A percentile compares a stretch with the other conserved stretches of the same genome.
Conservation (phyloP, 257 asterid genomes). For the Parsonsia alboflavescens region DNA sequence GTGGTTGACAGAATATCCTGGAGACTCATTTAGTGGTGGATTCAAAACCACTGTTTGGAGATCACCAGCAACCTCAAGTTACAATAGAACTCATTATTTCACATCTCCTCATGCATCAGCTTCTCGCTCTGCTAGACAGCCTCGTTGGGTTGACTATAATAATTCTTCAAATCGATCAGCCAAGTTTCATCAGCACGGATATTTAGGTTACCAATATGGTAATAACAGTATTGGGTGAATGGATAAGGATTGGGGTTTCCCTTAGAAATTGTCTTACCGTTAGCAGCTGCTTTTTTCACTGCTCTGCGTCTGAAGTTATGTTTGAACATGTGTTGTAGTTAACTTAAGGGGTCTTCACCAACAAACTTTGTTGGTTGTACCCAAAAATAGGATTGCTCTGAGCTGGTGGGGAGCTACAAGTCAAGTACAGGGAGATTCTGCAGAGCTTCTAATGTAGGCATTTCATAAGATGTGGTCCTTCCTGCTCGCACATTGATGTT, state of each 20-base stretch:
- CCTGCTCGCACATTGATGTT: not conserved
- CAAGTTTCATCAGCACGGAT: conserved; percentile 32
- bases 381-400: not conserved
- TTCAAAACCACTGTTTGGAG: conserved; percentile 37
- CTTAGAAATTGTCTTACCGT: not conserved
- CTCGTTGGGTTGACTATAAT: conserved; percentile 22
- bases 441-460: not conserved
- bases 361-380: not conserved
- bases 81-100: conserved; percentile 21
- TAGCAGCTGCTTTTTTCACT: not conserved
- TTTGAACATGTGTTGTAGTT: not conserved
- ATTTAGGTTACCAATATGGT: conserved; percentile 48
- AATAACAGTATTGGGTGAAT: conserved; percentile 30
- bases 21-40: conserved; percentile 27
- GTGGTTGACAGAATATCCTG: conserved; percentile 64
- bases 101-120: conserved; percentile 28
- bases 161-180: conserved; percentile 36
- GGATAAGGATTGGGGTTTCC: conserved; percentile 39
- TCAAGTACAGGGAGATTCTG: not conserved
- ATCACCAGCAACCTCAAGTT: conserved; percentile 53
- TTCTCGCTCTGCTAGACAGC: conserved; percentile 33
- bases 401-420: not conserved
- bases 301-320: not conserved
- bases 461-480: not conserved
- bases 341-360: not conserved